phyloP scores from a whole-genome alignment of 169 alveolate species.

The Perkinsus marinus region DNA sequence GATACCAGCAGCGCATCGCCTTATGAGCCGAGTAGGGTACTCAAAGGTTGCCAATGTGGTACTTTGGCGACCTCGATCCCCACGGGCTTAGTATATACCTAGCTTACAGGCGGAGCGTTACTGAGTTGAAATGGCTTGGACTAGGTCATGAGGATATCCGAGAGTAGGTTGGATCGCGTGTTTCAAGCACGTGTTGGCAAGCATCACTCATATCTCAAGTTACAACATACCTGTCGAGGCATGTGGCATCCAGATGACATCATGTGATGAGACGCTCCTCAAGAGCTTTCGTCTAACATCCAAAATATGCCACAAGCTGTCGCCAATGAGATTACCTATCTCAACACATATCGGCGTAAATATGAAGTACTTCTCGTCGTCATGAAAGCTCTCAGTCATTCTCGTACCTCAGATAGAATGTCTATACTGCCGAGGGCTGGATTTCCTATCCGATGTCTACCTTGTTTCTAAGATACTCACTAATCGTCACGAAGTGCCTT shows the following conservation, averaged over 20 bases:
- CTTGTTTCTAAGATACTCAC: neutral
- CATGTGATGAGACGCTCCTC: neutral
- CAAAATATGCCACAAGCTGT: neutral
- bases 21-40: neutral
- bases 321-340: neutral
- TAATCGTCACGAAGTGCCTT: neutral
- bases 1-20: neutral
- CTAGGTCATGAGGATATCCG: neutral
- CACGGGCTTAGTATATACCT: neutral
- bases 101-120: neutral
- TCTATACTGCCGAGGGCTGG: neutral
- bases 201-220: neutral
- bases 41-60: neutral
- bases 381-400: too few species aligned
- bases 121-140: neutral
- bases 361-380: neutral
- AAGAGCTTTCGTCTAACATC: neutral
- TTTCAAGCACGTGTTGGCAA: neutral
- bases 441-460: neutral
- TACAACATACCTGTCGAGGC: neutral
- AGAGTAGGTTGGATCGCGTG: neutral
- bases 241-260: neutral
- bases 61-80: neutral
- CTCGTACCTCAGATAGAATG: too few species aligned
- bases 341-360: neutral